Conservation (phyloP, 139 green algal genomes). For the Yamagishiella unicocca region DNA sequence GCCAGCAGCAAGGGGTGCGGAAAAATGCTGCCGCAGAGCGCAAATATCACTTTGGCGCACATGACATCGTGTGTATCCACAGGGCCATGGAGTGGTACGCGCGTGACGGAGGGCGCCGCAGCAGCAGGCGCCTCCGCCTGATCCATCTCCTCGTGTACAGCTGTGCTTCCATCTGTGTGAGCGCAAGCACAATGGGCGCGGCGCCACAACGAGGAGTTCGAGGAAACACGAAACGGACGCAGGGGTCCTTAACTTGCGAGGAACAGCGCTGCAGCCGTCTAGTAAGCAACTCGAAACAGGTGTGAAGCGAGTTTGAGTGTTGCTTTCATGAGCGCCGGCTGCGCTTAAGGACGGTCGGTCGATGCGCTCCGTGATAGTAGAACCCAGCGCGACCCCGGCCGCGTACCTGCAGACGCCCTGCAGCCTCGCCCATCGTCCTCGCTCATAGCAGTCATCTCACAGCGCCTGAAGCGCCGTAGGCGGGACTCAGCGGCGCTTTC, state of each 20-base stretch:
- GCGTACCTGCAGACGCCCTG: slow-evolving; percentile 13
- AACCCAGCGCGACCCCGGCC: background rate
- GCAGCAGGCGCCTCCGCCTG: background rate
- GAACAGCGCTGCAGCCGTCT: too few relatives aligned
- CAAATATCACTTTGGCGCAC: slow-evolving; percentile 37
- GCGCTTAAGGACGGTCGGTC: too few relatives aligned
- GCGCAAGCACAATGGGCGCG: too few relatives aligned
- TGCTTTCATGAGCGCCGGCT: too few relatives aligned
- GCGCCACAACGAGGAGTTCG: too few relatives aligned
- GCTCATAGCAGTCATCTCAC: background rate
- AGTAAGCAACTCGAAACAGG: too few relatives aligned
- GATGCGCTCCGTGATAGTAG: background rate
- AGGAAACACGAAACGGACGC: too few relatives aligned
- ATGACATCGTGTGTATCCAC: slow-evolving; percentile 35
- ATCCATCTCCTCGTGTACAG: slow-evolving; percentile 18
- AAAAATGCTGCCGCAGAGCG: slow-evolving; percentile 37
- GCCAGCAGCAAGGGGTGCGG: slow-evolving; percentile 30
- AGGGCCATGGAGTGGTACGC: slow-evolving; percentile 17
- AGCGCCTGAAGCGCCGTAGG: background rate
- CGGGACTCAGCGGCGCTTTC: background rate
- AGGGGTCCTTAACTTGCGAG: too few relatives aligned
- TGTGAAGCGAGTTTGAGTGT: too few relatives aligned
- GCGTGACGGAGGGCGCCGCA: background rate
- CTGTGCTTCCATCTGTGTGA: background rate
- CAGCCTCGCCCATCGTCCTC: background rate